Evolutionary conservation across 1,139 yeast genomes (phyloP), one percentile per base, ranked within the genome.

Genomic region (Yamadazyma mexicana): DNA sequence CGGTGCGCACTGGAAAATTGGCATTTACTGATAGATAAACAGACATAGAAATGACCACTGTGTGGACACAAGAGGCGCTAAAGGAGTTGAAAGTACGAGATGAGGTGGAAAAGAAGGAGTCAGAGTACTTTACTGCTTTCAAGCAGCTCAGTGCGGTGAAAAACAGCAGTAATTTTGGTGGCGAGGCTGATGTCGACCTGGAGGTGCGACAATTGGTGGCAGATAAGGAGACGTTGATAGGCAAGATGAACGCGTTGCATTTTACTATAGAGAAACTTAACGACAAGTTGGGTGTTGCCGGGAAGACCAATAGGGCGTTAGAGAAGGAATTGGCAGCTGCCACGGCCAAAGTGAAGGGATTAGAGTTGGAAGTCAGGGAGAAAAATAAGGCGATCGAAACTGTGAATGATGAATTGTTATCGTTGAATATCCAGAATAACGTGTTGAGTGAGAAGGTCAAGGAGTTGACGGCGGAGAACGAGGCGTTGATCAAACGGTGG

Each of bases 371-470:
- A 38, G 55, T 77, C 3, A 54, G 53, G n/a, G 74, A 80, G 46
- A 79, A 76, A 58, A 72, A 73, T 39, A 73, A 75, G 46, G 73
- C 81, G 11, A 69, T 81, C 17, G 88, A 83, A 48, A 63, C 74
- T 12, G 64, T 83, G 31, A 83, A 85, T 48, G 95, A 87, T 56
- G 94, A 86, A 49, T 62, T 83, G 12, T 66, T 88, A 34, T 77
- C 87, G 18, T 63, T 75, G 37, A 86, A 81, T 52, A 81, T 88
- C 38, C 94, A 85, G 56, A 75, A 79, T 46, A 86, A 84, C 48
- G 73, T 87, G 17, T 59, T 83, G 35, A 75, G 67, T 28, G 74
- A 73, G 5, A 66, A 65, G 43, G 58, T 74, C n/a, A 54, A 52
- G 18, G 40, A 38, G 4, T 28, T 48, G 11, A 29, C 18, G 10